Base-by-base conservation (phyloP, 495 filamentous ascomycete species). In the Achaetomiella virescens region DNA sequence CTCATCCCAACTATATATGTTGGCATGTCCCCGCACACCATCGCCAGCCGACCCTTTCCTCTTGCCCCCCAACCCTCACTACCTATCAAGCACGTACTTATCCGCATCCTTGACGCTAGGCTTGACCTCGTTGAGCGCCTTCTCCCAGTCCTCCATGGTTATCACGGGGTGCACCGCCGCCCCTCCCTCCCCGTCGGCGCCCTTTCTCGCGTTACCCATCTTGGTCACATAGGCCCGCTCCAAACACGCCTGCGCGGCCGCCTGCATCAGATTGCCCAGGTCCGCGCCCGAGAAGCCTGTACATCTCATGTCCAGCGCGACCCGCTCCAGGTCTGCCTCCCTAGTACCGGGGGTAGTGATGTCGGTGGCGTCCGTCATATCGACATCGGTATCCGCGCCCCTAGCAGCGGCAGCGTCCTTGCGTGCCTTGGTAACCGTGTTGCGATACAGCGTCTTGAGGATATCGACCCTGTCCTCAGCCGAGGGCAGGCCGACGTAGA, bases 281-380 rank as follows among this genome's bases (percentile, higher is more conserved):
- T 98, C 93, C 1, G 93, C 93, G 61, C 93, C 93, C 55, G 87
- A 91, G 69, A 90, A 97, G 2, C 89, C 84, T n/a, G 84, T 78
- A 66, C 91, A 96, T 6, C 83, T 73, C 15, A 50, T 14, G 61
- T 85, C 83, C 52, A 80, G 77, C 0, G 88, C 92, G 37, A 96
- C 74, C 20, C 63, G 64, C 44, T 79, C 75, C 3, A 88, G 64
- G 11, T 74, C 64, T 2, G 78, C 69, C 36, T 72, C 63, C 8
- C 1, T 2, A 1, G 21, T 48, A 2, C 17, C 29, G 0, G 17
- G 1, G 3, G 14, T 21, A 36, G 12, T 40, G 8, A 29, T 48
- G 6, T 35, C 18, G 2, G 36, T 14, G n/a, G 8, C 21, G 17
- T 31, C 48, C 7, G 33, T 1, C 48, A 46, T 50, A 40, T 48